Conservation (phyloP, 148 eudicot species). For the Heliosperma pusillum region DNA sequence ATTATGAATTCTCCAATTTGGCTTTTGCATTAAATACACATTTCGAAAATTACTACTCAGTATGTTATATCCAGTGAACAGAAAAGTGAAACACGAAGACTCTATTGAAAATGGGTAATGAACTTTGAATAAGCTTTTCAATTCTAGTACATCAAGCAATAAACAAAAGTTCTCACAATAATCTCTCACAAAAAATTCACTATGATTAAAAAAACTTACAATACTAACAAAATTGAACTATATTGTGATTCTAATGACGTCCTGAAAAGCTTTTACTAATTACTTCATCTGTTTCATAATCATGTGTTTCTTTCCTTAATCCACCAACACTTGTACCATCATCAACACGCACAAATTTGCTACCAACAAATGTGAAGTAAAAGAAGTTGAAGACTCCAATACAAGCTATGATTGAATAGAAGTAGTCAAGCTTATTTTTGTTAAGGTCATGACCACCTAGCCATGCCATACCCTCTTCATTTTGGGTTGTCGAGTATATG, state of each 20-base stretch:
- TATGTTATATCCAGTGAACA: no score
- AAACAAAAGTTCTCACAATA: conserved; percentile 3
- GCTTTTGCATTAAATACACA: no score
- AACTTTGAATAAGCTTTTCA: background rate
- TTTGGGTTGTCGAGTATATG: conserved; percentile 30
- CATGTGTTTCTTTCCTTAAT: conserved; percentile 4
- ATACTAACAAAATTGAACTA: background rate
- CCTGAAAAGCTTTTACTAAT: conserved; percentile 1
- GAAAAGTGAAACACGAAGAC: background rate
- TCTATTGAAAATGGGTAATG: background rate
- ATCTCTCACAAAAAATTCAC: background rate
- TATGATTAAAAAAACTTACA: background rate
- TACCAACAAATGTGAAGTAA: conserved; percentile 50
- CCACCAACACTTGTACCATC: background rate
- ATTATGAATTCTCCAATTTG: no score
- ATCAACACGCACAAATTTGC: conserved; percentile 32
- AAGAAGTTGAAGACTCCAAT: conserved; percentile 41
- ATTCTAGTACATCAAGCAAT: background rate
- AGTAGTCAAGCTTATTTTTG: conserved; percentile 50
- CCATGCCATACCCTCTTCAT: conserved; percentile 41
- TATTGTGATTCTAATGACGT: background rate
- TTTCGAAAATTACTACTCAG: background rate
- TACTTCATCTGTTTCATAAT: conserved; percentile 6
- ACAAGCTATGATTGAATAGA: conserved; percentile 44
- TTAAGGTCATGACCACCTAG: conserved; percentile 76